Base-by-base conservation (phyloP, 2,329 filamentous ascomycete species). In the Xylaria sp. region DNA sequence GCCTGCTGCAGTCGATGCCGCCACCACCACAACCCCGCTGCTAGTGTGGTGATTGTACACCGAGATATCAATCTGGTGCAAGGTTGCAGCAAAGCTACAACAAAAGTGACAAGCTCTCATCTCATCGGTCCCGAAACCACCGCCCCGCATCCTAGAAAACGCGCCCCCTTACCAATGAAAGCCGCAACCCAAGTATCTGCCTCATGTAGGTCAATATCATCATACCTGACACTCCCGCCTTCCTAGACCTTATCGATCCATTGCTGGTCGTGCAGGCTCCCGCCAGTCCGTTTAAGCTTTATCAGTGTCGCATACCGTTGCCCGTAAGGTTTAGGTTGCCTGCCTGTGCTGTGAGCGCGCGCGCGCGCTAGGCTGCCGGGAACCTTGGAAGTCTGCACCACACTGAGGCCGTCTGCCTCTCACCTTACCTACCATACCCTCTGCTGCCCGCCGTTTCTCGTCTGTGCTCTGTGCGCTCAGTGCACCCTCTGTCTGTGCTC, bases 91-190 rank as follows among this genome's bases (percentile, higher is more conserved):
- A 46, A 46, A 46, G 13, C 39, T 32, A 18, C 58, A 64, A 34
- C 23, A 46, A 13, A 44, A 57, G 15, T 25, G 25, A 13, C 46
- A 32, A 48, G 32, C 54, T 37, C 34, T n/a, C 32, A 1, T 64
- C 28, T 37, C 46, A 60, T 77, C 76, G 76, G 76, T 76, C 76
- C 76, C 76, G 76, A 77, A 72, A 73, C 37, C 15, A n/a, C 69
- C 10, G 34, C 73, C 72, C 72, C 75, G 75, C 76, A 76, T 34
- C 71, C 72, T 66, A 56, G 46, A 28, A 34, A 58, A 25, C 56
- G 44, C 63, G 63, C 54, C 66, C 66, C 67, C 57, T 59, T 65
- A 55, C 62, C 20, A 57, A 55, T 58, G 56, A 46, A 44, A 20
- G 39, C 56, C 13, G 28, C 56, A 25, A 44, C 54, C 37, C 41